Evolutionary conservation across 2,329 filamentous ascomycete species (phyloP).

Genomic region (Botryosphaeria dothidea): DNA sequence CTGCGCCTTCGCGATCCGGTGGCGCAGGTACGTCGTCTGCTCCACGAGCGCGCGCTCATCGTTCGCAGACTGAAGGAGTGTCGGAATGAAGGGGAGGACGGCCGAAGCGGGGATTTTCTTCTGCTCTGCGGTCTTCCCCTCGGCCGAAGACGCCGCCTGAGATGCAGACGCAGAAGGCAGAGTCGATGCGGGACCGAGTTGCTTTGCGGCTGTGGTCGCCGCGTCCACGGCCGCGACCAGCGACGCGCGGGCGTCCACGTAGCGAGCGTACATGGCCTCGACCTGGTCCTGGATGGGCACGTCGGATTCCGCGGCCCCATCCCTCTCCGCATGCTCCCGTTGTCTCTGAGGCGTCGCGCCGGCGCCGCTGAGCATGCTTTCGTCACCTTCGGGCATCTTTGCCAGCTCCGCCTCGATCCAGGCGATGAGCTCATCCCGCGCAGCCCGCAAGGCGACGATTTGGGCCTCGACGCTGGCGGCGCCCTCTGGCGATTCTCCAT

Average conservation of each 20-base stretch:
- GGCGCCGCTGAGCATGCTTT: conserved; percentile 26
- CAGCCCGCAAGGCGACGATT: conserved; percentile 44
- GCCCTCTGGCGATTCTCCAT: conserved; percentile 22
- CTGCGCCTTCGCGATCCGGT: conserved; percentile 32
- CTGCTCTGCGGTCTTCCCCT: not conserved
- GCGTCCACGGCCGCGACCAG: conserved; percentile 24
- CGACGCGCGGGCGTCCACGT: conserved; percentile 28
- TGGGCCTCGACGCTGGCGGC: conserved; percentile 28
- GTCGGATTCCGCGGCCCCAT: not conserved
- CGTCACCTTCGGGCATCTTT: conserved; percentile 38
- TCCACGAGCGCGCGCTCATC: conserved; percentile 35
- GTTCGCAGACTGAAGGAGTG: conserved; percentile 28
- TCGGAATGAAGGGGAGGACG: conserved; percentile 33
- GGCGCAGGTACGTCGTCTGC: conserved; percentile 36
- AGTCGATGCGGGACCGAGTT: not conserved
- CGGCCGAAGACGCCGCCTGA: not conserved
- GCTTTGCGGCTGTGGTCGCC: not conserved
- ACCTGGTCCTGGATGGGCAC: conserved; percentile 29
- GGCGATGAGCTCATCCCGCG: conserved; percentile 50
- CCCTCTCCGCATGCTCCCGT: not conserved
- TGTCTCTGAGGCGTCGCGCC: not conserved
- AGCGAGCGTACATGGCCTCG: conserved; percentile 32
- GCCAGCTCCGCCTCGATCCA: conserved; percentile 54
- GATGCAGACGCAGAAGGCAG: not conserved
- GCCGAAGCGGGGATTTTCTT: conserved; percentile 19